These are phyloP conservation scores for Chrysanthemum seticuspe DNA, from an alignment of 129 eudicot species.

Conservation along the genomic window DNA sequence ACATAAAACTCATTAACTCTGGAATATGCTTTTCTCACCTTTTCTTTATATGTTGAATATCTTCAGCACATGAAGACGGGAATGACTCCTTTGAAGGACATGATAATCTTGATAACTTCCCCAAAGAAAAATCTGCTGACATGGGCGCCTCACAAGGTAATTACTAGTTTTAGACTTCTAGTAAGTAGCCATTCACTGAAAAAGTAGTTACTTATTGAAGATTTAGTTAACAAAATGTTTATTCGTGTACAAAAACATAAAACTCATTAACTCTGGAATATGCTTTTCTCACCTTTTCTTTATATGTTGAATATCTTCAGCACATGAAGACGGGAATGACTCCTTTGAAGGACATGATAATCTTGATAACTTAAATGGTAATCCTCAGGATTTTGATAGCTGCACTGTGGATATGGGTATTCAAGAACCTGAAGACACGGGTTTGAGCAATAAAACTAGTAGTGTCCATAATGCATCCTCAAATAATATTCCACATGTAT, in stretches of 20 bases:
- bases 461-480: conserved; percentile 18
- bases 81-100: conserved; percentile 22
- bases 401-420: conserved; percentile 17
- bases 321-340: conserved; percentile 17
- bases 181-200: not conserved
- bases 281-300: conserved; percentile 8
- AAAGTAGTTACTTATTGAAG: not conserved
- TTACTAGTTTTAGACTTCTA: not conserved
- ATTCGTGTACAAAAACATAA: not conserved
- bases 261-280: not conserved
- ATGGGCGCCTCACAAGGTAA: conserved; percentile 29
- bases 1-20: not conserved
- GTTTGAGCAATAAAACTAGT: conserved; percentile 14
- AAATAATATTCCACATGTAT: conserved; percentile 24
- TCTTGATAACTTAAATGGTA: conserved; percentile 6
- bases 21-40: conserved; percentile 10
- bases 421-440: conserved; percentile 18
- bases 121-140: conserved; percentile 24
- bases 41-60: conserved; percentile 14
- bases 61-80: conserved; percentile 27
- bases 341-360: conserved; percentile 23
- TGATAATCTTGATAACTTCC: conserved; percentile 19
- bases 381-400: conserved; percentile 14
- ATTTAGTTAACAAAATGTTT: conserved; percentile 6
- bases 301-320: conserved; percentile 27